These are phyloP conservation scores for Thielaviopsis populi DNA, from an alignment of 2,329 filamentous ascomycete genomes.

Conservation along the genomic window DNA sequence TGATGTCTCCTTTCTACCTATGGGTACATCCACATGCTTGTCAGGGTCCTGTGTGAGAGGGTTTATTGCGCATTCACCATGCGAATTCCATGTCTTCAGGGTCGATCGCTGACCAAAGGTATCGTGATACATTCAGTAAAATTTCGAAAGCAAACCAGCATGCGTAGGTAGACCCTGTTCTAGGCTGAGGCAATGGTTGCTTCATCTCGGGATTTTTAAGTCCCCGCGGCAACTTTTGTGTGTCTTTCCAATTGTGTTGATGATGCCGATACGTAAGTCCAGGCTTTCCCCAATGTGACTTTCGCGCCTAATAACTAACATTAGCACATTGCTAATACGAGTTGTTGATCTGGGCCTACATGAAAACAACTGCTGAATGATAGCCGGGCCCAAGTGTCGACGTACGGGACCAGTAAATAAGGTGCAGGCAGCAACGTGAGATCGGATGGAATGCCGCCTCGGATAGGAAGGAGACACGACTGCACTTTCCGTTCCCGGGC, in stretches of 20 bases:
- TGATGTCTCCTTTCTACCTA: too few relatives aligned
- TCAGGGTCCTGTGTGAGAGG: too few relatives aligned
- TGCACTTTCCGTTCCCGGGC: not conserved
- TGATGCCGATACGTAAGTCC: not conserved
- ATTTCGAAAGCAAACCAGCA: not conserved
- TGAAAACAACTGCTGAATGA: not conserved
- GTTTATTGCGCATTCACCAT: too few relatives aligned
- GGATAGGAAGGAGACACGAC: not conserved
- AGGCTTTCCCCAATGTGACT: not conserved
- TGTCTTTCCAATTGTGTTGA: not conserved
- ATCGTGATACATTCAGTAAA: not conserved
- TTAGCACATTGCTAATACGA: not conserved
- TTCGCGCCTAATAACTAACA: not conserved
- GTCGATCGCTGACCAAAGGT: too few relatives aligned
- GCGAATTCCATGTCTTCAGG: too few relatives aligned
- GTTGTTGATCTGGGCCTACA: not conserved
- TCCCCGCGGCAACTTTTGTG: not conserved
- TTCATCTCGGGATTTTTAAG: slow-evolving; percentile 2
- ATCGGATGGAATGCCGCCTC: not conserved
- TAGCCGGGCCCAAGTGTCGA: not conserved
- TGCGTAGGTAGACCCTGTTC: not conserved
- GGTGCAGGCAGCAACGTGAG: not conserved
- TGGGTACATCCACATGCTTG: too few relatives aligned
- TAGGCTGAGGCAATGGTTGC: not conserved
- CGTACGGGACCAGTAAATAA: not conserved